These are phyloP conservation scores for Atkinsonella texensis DNA, from an alignment of 2,329 filamentous ascomycete genomes.

Conservation along the genomic window DNA sequence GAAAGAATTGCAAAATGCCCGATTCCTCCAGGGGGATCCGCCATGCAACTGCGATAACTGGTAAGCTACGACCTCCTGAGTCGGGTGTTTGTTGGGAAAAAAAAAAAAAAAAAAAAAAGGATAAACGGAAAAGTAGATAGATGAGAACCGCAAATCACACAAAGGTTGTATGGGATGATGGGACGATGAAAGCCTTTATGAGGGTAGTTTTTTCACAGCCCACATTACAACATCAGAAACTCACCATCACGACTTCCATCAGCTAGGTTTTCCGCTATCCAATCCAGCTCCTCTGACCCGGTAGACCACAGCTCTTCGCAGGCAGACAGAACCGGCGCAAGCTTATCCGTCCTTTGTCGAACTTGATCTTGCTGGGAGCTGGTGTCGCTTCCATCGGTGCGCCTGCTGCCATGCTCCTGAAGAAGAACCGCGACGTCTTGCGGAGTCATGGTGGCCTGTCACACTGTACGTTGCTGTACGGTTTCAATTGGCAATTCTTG, in stretches of 20 bases:
- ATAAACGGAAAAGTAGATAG: background rate
- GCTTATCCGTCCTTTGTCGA: slow-evolving; percentile 15
- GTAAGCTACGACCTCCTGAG: slow-evolving; percentile 1
- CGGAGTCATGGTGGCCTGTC: slow-evolving; percentile 18
- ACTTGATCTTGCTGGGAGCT: slow-evolving; percentile 11
- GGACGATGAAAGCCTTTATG: too few species aligned
- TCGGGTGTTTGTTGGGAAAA: too few species aligned
- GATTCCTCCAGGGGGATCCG: slow-evolving; percentile 44
- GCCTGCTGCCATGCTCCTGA: slow-evolving; percentile 18
- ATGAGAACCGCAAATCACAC: background rate
- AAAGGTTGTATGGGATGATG: background rate
- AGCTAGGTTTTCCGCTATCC: slow-evolving; percentile 38
- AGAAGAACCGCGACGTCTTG: slow-evolving; percentile 27
- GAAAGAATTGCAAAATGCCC: slow-evolving; percentile 44
- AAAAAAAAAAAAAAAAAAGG: background rate
- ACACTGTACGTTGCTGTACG: slow-evolving; percentile 3
- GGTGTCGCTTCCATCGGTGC: slow-evolving; percentile 16
- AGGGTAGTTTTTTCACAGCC: too few species aligned
- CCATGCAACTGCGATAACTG: slow-evolving; percentile 35
- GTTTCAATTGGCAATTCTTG: background rate
- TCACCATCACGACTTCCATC: slow-evolving; percentile 44
- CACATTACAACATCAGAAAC: slow-evolving; percentile 11
- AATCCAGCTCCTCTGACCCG: slow-evolving; percentile 29
- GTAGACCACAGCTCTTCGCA: slow-evolving; percentile 30
- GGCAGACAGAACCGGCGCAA: slow-evolving; percentile 26